Percentiles rank a stretch among this genome's conserved stretches.
phyloP scores from a whole-genome alignment of 208 protist species.

The Tritrichomonas foetus region DNA sequence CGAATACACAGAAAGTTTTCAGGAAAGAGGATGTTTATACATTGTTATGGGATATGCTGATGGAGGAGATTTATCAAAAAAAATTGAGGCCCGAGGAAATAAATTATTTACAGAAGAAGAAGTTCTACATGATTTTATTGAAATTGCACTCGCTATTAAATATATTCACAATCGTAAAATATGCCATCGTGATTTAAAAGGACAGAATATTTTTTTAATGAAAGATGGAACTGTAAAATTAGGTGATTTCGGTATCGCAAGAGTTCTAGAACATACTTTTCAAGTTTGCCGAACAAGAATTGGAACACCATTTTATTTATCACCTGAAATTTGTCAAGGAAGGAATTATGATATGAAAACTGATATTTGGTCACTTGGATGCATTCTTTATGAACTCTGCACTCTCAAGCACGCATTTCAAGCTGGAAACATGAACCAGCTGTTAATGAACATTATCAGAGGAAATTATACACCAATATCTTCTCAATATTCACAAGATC shows the following conservation, averaged over 20 bases:
- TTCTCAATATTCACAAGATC: not conserved
- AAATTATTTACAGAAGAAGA: conserved; percentile 31
- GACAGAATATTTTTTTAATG: conserved; percentile 46
- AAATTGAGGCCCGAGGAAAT: conserved; percentile 34
- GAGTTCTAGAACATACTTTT: conserved; percentile 18
- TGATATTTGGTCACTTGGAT: conserved; percentile 41
- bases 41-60: conserved; percentile 50
- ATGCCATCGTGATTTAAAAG: conserved; percentile 61
- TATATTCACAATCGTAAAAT: conserved; percentile 63
- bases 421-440: conserved; percentile 11
- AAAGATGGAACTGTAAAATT: conserved; percentile 45
- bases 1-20: conserved; percentile 43
- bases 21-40: conserved; percentile 40
- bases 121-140: conserved; percentile 43
- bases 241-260: conserved; percentile 44
- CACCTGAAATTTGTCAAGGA: conserved; percentile 46
- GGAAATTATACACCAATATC: not conserved
- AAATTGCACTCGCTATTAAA: conserved; percentile 61
- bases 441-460: conserved; percentile 21
- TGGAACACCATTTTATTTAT: conserved; percentile 49
- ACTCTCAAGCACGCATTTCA: conserved; percentile 38
- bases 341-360: conserved; percentile 44
- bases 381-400: conserved; percentile 29
- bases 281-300: conserved; percentile 17
- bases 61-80: conserved; percentile 45